Conservation (phyloP, 352 stramenopile species). For the Phytophthora fragariaefolia region DNA sequence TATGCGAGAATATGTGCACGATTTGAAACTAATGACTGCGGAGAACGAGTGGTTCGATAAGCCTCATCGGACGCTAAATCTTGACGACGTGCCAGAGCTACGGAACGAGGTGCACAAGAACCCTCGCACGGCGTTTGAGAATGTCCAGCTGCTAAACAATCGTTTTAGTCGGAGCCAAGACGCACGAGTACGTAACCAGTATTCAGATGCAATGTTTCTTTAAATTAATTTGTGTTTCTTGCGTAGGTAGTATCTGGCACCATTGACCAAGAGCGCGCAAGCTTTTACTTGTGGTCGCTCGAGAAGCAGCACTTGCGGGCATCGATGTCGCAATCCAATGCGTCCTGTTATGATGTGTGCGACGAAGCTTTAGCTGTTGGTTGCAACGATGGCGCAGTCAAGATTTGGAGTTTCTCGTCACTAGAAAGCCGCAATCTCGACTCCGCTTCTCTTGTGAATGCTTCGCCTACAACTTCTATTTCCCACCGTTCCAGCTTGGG, state of each 20-base stretch:
- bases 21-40: constrained; percentile 78
- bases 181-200: constrained; percentile 55
- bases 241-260: constrained; percentile 74
- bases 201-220: not conserved
- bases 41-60: constrained; percentile 80
- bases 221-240: constrained; percentile 10
- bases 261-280: constrained; percentile 74
- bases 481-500: constrained; percentile 80
- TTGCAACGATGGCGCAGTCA: constrained; percentile 77
- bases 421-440: constrained; percentile 63
- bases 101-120: constrained; percentile 65
- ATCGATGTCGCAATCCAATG: constrained; percentile 72
- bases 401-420: constrained; percentile 82
- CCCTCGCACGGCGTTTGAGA: constrained; percentile 60
- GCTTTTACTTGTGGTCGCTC: constrained; percentile 89
- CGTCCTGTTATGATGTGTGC: constrained; percentile 81
- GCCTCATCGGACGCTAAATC: constrained; percentile 38
- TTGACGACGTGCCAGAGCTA: constrained; percentile 66
- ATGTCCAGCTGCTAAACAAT: constrained; percentile 67
- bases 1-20: constrained; percentile 87
- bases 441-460: constrained; percentile 54
- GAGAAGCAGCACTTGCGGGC: constrained; percentile 67
- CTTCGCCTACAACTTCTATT: constrained; percentile 70
- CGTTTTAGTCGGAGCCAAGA: constrained; percentile 68
- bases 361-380: constrained; percentile 83